phyloP scores from a whole-genome alignment of 768 basidiomycete genomes.

The Chlorophyllum brunneum region DNA sequence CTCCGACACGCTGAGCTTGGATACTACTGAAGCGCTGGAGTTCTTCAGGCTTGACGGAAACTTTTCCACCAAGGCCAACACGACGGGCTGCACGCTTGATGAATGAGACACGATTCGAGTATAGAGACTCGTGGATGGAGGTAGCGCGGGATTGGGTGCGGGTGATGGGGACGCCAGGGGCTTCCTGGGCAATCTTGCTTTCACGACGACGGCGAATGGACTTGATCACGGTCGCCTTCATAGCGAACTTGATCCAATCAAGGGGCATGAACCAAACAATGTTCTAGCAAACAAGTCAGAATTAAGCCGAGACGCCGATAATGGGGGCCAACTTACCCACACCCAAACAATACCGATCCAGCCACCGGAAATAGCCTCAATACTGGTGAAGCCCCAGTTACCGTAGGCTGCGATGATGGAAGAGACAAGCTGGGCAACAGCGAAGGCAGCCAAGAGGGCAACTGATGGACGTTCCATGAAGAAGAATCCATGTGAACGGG shows the following conservation, averaged over 20 bases:
- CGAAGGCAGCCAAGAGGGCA: slow-evolving; percentile 90
- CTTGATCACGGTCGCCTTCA: slow-evolving; percentile 93
- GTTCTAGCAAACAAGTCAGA: slow-evolving; percentile 48
- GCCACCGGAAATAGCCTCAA: slow-evolving; percentile 76
- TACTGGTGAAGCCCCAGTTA: slow-evolving; percentile 91
- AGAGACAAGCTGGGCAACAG: slow-evolving; percentile 88
- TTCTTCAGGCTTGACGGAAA: slow-evolving; percentile 78
- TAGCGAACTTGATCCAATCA: slow-evolving; percentile 93
- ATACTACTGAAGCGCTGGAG: slow-evolving; percentile 82
- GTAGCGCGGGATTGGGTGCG: slow-evolving; percentile 89
- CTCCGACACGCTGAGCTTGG: slow-evolving; percentile 74
- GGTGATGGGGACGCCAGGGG: slow-evolving; percentile 64
- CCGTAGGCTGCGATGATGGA: slow-evolving; percentile 95
- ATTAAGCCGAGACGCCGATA: background rate
- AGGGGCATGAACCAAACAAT: slow-evolving; percentile 95
- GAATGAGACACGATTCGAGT: slow-evolving; percentile 94
- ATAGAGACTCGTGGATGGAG: slow-evolving; percentile 90
- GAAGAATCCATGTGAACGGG: slow-evolving; percentile 92
- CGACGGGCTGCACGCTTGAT: slow-evolving; percentile 81
- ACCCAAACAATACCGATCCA: slow-evolving; percentile 99
- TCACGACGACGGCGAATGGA: slow-evolving; percentile 66
- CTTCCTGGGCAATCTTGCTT: slow-evolving; percentile 33
- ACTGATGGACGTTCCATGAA: slow-evolving; percentile 95
- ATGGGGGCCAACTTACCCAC: slow-evolving; percentile 57
- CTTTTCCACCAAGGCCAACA: slow-evolving; percentile 82